Evolutionary conservation across 805 yeast genomes (phyloP).

Genomic region (Brettanomyces anomalus): DNA sequence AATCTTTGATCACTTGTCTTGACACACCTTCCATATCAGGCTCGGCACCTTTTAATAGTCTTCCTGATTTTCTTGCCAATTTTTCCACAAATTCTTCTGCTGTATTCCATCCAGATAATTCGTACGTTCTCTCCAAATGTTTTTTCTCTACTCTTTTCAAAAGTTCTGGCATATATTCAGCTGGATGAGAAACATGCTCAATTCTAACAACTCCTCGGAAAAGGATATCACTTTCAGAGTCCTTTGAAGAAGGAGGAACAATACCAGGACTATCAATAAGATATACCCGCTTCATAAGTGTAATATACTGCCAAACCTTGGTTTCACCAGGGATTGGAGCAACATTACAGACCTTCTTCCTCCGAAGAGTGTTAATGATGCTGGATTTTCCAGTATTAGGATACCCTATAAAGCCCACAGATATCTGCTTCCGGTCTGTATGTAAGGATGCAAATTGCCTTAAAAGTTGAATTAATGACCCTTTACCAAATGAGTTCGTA

Average conservation of each 20-base stretch:
- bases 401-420: conserved; percentile 95
- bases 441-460: conserved; percentile 90
- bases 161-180: conserved; percentile 86
- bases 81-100: conserved; percentile 79
- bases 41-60: conserved; percentile 93
- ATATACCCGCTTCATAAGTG: conserved; percentile 92
- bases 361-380: conserved; percentile 85
- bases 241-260: conserved; percentile 90
- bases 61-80: conserved; percentile 87
- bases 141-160: conserved; percentile 76
- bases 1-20: conserved; percentile 83
- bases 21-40: conserved; percentile 94
- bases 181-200: conserved; percentile 94
- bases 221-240: conserved; percentile 82
- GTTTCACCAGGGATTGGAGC: conserved; percentile 99
- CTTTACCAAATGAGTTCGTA: conserved; percentile 96
- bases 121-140: conserved; percentile 93
- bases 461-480: conserved; percentile 84
- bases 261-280: conserved; percentile 98
- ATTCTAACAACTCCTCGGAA: conserved; percentile 98
- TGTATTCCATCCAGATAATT: conserved; percentile 80
- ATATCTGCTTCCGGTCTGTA: conserved; percentile 88
- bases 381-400: conserved; percentile 98
- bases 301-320: conserved; percentile 97
- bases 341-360: conserved; percentile 91